phyloP scores from a whole-genome alignment of 306 rosid genomes.

The Dicorynia guianensis region DNA sequence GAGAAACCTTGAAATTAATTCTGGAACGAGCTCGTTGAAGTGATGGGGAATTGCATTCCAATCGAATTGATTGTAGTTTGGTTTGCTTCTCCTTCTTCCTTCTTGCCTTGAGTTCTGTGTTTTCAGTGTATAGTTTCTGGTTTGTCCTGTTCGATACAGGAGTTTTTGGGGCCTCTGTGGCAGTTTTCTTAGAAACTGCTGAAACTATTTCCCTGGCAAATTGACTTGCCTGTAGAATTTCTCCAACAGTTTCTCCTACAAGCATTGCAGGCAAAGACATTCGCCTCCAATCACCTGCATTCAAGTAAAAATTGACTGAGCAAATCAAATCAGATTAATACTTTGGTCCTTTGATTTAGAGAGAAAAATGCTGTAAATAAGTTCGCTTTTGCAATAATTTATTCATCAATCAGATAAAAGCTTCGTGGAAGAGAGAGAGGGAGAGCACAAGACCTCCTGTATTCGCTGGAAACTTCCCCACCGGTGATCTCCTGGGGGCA shows the following conservation, averaged over 20 bases:
- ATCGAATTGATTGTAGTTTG: conserved; percentile 44
- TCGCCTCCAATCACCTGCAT: conserved; percentile 80
- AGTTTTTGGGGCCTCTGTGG: conserved; percentile 62
- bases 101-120: conserved; percentile 74
- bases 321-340: neutral
- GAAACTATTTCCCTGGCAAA: conserved; percentile 61
- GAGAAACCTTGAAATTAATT: conserved; percentile 88
- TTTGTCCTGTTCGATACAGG: conserved; percentile 58
- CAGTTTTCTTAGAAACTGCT: conserved; percentile 40
- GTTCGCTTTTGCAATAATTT: neutral
- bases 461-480: conserved; percentile 74
- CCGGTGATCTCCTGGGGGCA: conserved; percentile 69
- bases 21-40: conserved; percentile 82
- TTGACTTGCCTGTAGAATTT: conserved; percentile 64
- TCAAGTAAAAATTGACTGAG: neutral
- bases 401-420: neutral
- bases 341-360: neutral
- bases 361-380: neutral
- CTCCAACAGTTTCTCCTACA: conserved; percentile 63
- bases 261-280: conserved; percentile 96
- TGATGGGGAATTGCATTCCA: conserved; percentile 50
- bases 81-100: conserved; percentile 88
- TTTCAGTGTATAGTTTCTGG: conserved; percentile 57
- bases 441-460: conserved; percentile 57
- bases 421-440: conserved; percentile 12